Evolutionary conservation across 2,329 filamentous ascomycete genomes (phyloP), one percentile per base, ranked within the genome.

Genomic region (Cladobotryum mycophilum): DNA sequence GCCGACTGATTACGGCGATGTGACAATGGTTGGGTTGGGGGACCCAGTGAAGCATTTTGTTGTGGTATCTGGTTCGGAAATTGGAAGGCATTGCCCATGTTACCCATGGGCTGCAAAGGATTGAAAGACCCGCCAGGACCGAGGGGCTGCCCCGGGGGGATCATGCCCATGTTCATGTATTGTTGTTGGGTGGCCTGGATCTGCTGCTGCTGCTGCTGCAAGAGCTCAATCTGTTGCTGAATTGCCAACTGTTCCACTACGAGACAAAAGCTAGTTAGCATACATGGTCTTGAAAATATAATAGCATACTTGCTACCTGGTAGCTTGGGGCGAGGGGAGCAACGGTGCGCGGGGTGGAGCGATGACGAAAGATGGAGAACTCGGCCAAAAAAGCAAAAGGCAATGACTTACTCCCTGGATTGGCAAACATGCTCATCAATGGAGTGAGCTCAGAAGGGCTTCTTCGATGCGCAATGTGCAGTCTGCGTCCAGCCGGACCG

Each of bases 1-100:
- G 92, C 92, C 67, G 93, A 97, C 73, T 96, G 92, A 77, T 97
- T 97, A 75, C 93, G 90, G 70, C 93, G 90, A 79, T 99, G 93
- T 70, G 89, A 85, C 60, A 85, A 76, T 57, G 88, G 85, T 68
- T 93, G 89, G 55, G 80, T 84, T 41, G 88, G 86, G 56, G 86
- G 76, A 61, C 84, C 86, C 81, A 92, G 83, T 50, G 82, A 79
- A 35, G 88, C 78, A 57, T 84, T 86, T 65, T 86, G 85, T 70
- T 87, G 84, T 63, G 81, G 80, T 64, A 87, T 76, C 73, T 88
- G 88, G 63, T 81, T 82, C 49, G 89, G 88, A 66, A 96, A 96
- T 67, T 96, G 92, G 71, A 95, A 97, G 60, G 85, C 84, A 64
- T 87, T 89, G 60, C 83, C 76, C 79, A 96, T 86, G 68, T 87